Base-by-base conservation (phyloP, 306 rosid genomes). In the Canavalia ensiformis region DNA sequence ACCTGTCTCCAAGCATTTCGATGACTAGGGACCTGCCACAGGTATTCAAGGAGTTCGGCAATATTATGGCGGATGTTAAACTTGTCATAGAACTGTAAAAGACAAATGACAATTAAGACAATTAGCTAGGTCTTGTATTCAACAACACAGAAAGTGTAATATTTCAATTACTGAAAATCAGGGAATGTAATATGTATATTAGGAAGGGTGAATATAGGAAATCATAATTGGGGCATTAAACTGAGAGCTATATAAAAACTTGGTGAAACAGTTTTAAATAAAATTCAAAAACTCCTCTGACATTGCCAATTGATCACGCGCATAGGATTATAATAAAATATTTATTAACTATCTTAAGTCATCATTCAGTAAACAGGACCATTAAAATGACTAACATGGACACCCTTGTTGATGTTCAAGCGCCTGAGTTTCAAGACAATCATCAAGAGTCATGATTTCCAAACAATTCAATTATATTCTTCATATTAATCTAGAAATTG, bases 1-100 rank as follows among this genome's bases (percentile, higher is more conserved):
- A 96, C 99, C 98, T 89, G 90, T 88, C 93, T 93, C 99, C 99
- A 96, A 45, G 99, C 97, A 89, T 91, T 96, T 37, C 90, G 98
- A 86, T 96, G 99, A 88, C 97, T 92, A 78, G 99, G 99, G 77
- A 96, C 98, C 84, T 92, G 97, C 98, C 99, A 96, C 35, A 96
- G 90, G 90, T 96, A 93, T 79, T 96, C 99, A 3, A 96, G 99
- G 84, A 96, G 98, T 71, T 96, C 99, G 2, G 99, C 98, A 77
- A 96, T 96, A 79, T 96, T 92, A 83, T 96, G 98, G 54, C 99
- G 99, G 82, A 96, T 96, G 88, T 92, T 96, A 81, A 96, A 96
- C 90, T 96, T 96, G 88, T 96, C 99, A 62, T 90, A 96, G 78
- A 96, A 96, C 99, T 96, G 93, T 84, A 86, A 84, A 80, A 65